Evolutionary conservation across 108 stramenopile genomes (phyloP), one percentile per base, ranked within the genome.

Genomic region (Mediolabrus comicus): DNA sequence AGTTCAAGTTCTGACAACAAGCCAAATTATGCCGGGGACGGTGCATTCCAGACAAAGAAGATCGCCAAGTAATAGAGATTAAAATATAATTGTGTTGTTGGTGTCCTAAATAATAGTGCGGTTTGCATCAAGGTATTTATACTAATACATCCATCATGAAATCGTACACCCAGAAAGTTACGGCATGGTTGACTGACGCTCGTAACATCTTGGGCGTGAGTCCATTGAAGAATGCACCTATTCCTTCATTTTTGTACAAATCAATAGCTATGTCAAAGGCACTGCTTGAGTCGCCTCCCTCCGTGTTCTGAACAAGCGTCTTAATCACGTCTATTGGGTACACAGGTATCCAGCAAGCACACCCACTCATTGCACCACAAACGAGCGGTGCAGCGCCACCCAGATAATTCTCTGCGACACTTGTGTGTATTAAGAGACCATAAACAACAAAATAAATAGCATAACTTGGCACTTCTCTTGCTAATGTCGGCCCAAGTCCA

Each of bases 281-380:
- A 55, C 52, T 75, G 67, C 30, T 25, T 19, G 53, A 56, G 35
- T 51, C 61, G 3, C 61, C 67, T 8, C 67, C 70, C 22, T 74
- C 62, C 10, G 69, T 72, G 22, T 69, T 74, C 49, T 83, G 83
- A 28, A 80, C 69, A 7, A 64, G 49, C n/a, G 83, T 83, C 56
- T 83, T 83, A 26, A 83, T 79, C 0, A 83, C 83, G 51, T 83
- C 79, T 2, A 80, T 72, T 24, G 83, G 83, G 30, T 83, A 83
- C 3, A 83, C 74, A 61, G 79, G 75, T 13, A 80, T 73, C 83
- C 83, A 83, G 31, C 69, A 73, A 4, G 71, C 71, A 8, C 64
- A 67, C 6, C 75, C 71, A 65, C 75, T 75, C 12, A 81, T 39
- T 8, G 80, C 80, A 2, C 83, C 83, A 64, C 58, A 78, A 2